A percentile compares a stretch with the other conserved stretches of the same genome.
phyloP scores from a whole-genome alignment of 805 yeast genomes.

The Yamadazyma tumulicola region DNA sequence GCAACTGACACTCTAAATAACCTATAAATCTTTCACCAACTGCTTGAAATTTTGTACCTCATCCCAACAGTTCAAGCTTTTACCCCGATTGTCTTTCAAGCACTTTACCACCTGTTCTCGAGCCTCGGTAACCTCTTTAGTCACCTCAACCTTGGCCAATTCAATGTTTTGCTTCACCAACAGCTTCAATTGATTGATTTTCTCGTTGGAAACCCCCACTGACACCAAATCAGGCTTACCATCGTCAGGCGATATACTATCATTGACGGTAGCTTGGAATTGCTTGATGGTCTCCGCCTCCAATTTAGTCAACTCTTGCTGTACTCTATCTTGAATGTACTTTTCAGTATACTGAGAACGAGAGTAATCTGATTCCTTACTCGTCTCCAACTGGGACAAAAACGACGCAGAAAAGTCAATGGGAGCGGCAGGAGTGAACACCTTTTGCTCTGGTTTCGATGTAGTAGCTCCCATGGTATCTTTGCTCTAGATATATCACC shows the following conservation, averaged over 20 bases:
- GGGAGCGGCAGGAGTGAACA: constrained; percentile 63
- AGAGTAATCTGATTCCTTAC: constrained; percentile 65
- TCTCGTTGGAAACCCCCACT: constrained; percentile 36
- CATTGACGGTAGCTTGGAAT: constrained; percentile 49
- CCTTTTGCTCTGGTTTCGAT: constrained; percentile 63
- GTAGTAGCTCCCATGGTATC: constrained; percentile 53
- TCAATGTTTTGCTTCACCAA: constrained; percentile 32
- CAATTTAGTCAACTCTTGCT: constrained; percentile 51
- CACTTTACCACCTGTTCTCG: constrained; percentile 56
- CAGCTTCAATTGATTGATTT: constrained; percentile 33
- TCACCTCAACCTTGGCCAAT: constrained; percentile 28
- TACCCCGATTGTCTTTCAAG: constrained; percentile 57
- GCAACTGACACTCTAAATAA: too few species aligned
- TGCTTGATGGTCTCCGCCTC: constrained; percentile 49
- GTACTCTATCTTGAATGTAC: constrained; percentile 62
- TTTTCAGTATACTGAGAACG: constrained; percentile 67
- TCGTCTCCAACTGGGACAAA: constrained; percentile 57
- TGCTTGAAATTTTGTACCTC: constrained; percentile 68
- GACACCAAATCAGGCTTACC: constrained; percentile 27
- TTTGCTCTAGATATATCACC: neutral
- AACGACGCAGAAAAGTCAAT: constrained; percentile 65
- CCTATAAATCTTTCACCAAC: constrained; percentile 49
- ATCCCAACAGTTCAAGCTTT: constrained; percentile 78
- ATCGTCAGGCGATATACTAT: constrained; percentile 27
- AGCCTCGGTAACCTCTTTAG: constrained; percentile 41